phyloP scores from a whole-genome alignment of 2,329 filamentous ascomycete species.

The Colletotrichum scovillei region DNA sequence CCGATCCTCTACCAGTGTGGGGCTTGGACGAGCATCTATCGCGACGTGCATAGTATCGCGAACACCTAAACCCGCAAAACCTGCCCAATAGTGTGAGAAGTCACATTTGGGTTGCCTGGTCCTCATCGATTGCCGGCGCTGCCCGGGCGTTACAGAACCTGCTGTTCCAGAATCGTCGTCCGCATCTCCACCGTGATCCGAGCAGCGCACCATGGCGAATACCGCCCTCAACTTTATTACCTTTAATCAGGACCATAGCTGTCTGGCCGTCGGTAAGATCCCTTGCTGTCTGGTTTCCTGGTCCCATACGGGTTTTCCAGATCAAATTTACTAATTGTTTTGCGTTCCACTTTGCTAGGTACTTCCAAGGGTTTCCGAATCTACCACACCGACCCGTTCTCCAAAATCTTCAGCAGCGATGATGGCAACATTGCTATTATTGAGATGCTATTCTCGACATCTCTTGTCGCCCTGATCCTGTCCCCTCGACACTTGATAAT shows the following conservation, averaged over 20 bases:
- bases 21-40: background rate
- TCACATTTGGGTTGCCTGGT: background rate
- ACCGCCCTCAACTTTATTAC: slow-evolving; percentile 96
- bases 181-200: background rate
- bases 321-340: slow-evolving; percentile 20
- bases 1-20: background rate
- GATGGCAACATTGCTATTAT: slow-evolving; percentile 96
- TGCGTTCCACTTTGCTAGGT: slow-evolving; percentile 60
- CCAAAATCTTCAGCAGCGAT: slow-evolving; percentile 92
- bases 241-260: slow-evolving; percentile 99
- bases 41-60: background rate
- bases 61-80: background rate
- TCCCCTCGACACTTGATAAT: slow-evolving; percentile 94
- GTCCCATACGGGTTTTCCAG: background rate
- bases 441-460: slow-evolving; percentile 99
- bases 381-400: slow-evolving; percentile 96
- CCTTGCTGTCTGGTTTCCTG: slow-evolving; percentile 4
- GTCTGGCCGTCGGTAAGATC: slow-evolving; percentile 86
- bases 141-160: slow-evolving; percentile 15
- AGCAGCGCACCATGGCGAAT: slow-evolving; percentile 63
- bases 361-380: slow-evolving; percentile 95
- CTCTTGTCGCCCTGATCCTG: slow-evolving; percentile 90
- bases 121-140: slow-evolving; percentile 9
- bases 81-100: background rate
- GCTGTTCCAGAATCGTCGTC: background rate